Evolutionary conservation across 768 basidiomycete species (phyloP), one percentile per base, ranked within the genome.

Genomic region (Cyclocybe aegerita): DNA sequence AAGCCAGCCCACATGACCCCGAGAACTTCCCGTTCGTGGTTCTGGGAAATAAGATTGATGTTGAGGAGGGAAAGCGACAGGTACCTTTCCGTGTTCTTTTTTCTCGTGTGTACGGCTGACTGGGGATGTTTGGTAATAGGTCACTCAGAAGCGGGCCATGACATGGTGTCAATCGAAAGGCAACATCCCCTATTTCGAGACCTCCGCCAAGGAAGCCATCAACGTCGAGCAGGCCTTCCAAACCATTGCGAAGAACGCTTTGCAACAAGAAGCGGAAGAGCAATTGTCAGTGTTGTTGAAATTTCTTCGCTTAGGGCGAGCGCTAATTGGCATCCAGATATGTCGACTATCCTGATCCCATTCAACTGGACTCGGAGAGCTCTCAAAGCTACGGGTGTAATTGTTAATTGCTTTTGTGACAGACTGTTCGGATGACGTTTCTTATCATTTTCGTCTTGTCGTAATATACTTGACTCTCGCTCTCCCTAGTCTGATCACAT

Each of bases 11-110:
- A 39, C 93, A 96, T 66, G 96, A 98, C 69, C 95, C 97, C 36
- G 97, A 98, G 80, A 98, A 98, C 76, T 99, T 99, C 71, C 97
- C 97, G 5, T 99, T 99, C 63, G 95, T 99, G 49, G 96, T 99
- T 9, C 74, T 99, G 52, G 97, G 97, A n/a, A 99, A 99, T 76
- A 99, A 99, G 92, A 96, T 99, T 68, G 97, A 99, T 68, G 92
- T 98, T 63, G 97, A 98, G 74, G 97, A 98, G 76, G 90, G 86
- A 68, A 98, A 98, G 71, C 85, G 96, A 57, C 94, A 97, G 85
- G 95, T 93, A 50, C 54, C 80, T 61, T 30, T 36, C 12, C 9
- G n/a, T 34, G 15, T 43, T 33, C 17, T 37, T 40, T 23, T 34
- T 30, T 32, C 17, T 14, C 8, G 31, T 30, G 7, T 46, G 16